Percentiles rank a stretch among this genome's conserved stretches.
phyloP scores from a whole-genome alignment of 257 asterid genomes.

The Gentiana straminea region DNA sequence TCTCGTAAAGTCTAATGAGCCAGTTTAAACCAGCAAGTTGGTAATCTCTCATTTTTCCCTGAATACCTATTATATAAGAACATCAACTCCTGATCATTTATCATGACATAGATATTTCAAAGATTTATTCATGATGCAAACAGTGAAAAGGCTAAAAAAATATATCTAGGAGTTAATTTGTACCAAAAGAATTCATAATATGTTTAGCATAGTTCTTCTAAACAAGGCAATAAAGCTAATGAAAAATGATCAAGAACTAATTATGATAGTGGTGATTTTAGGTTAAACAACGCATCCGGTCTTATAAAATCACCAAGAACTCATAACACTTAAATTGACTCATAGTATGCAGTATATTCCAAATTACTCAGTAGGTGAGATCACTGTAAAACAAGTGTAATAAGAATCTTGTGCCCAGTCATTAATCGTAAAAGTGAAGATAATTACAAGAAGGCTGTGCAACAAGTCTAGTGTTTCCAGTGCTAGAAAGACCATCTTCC shows the following conservation, averaged over 20 bases:
- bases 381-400: too few species aligned
- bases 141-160: too few species aligned
- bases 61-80: conserved; percentile 49
- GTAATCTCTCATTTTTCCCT: conserved; percentile 99
- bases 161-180: too few species aligned
- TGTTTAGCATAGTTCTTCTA: too few species aligned
- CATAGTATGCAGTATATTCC: neutral
- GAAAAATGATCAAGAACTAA: neutral
- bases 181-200: too few species aligned
- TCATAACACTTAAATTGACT: neutral
- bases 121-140: too few species aligned
- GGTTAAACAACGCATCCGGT: neutral
- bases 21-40: conserved; percentile 98
- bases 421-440: conserved; percentile 3
- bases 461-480: conserved; percentile 79
- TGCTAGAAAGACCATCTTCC: conserved; percentile 56
- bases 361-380: neutral
- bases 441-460: conserved; percentile 89
- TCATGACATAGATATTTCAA: too few species aligned
- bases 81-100: too few species aligned
- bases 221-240: too few species aligned
- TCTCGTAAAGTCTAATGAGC: conserved; percentile 91
- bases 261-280: neutral
- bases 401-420: neutral
- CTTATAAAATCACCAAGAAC: neutral